These are phyloP conservation scores for Cynanchum wilfordii DNA, from an alignment of 257 asterid species.

Conservation along the genomic window DNA sequence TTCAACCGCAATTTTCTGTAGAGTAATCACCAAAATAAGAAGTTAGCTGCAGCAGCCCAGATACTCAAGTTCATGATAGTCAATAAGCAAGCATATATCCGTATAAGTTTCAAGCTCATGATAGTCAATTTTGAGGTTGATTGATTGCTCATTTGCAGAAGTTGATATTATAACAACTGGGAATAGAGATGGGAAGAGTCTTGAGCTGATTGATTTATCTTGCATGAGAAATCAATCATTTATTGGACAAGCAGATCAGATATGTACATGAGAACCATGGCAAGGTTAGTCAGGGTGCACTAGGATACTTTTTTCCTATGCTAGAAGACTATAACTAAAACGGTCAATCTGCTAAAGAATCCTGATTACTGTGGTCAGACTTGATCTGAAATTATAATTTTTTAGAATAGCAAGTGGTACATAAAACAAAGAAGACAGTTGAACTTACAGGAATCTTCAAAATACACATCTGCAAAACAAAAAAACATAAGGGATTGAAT, in stretches of 20 bases:
- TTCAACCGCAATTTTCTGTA: constrained; percentile 77
- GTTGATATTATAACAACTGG: background rate
- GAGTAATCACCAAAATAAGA: constrained; percentile 20
- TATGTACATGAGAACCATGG: background rate
- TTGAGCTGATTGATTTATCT: background rate
- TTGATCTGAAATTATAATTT: background rate
- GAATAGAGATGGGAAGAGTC: background rate
- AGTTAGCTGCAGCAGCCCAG: constrained; percentile 18
- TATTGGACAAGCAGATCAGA: background rate
- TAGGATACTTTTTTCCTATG: background rate
- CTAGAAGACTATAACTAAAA: background rate
- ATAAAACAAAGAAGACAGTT: constrained; percentile 1
- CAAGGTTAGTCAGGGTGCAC: background rate
- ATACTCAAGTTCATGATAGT: background rate
- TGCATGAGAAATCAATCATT: background rate
- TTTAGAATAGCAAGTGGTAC: background rate
- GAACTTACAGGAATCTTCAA: constrained; percentile 66
- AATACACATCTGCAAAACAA: constrained; percentile 52
- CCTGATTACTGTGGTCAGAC: background rate
- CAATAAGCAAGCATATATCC: background rate
- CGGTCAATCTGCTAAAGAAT: background rate
- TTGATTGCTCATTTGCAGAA: background rate
- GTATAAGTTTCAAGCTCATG: background rate
- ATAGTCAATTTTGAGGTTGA: constrained; percentile 1
- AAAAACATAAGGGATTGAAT: constrained; percentile 13